Conservation (phyloP, 768 basidiomycete genomes). For the Suillus luteus region DNA sequence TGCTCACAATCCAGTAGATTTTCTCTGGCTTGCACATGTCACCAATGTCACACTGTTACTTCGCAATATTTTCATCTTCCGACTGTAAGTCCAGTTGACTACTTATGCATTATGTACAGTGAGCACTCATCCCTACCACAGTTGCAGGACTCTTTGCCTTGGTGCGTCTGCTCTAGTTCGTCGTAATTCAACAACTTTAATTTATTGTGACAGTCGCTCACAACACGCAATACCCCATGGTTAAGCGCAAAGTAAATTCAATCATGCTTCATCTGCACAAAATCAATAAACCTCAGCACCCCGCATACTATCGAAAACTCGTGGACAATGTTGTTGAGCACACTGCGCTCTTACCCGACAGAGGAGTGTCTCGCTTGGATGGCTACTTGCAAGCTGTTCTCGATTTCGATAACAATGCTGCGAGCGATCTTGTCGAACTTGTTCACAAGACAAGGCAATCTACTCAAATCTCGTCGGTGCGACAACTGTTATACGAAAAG, state of each 20-base stretch:
- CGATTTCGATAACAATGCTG: slow-evolving; percentile 16
- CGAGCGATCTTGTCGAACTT: slow-evolving; percentile 26
- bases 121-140: slow-evolving; percentile 22
- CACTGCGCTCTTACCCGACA: neutral
- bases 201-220: neutral
- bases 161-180: slow-evolving; percentile 35
- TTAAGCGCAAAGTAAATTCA: neutral
- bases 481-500: slow-evolving; percentile 32
- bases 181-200: neutral
- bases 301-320: slow-evolving; percentile 3
- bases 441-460: slow-evolving; percentile 20
- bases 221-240: neutral
- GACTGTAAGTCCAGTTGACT: slow-evolving; percentile 43
- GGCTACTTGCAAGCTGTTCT: slow-evolving; percentile 18
- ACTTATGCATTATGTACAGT: neutral
- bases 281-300: neutral
- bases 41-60: slow-evolving; percentile 20
- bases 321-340: neutral
- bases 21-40: slow-evolving; percentile 11
- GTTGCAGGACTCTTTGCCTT: slow-evolving; percentile 51
- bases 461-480: slow-evolving; percentile 14
- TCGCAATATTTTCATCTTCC: slow-evolving; percentile 43
- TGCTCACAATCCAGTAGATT: neutral
- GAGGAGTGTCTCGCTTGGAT: neutral
- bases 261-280: neutral